Conservation (phyloP, 2,329 filamentous ascomycete genomes). For the Paraconiothyrium brasiliense region DNA sequence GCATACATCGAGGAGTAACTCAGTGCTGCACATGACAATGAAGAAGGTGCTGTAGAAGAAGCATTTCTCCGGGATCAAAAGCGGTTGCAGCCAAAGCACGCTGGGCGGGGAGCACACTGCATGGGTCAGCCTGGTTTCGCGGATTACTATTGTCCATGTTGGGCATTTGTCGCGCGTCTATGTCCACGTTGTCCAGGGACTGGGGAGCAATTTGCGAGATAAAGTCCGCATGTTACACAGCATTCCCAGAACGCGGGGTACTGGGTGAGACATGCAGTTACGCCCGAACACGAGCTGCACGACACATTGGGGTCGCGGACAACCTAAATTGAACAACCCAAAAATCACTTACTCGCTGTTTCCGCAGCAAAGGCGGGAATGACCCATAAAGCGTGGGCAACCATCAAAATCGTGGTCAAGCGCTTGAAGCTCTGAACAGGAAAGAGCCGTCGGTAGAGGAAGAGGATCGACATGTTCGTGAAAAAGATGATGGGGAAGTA, state of each 20-base stretch:
- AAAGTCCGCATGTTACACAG: too few relatives aligned
- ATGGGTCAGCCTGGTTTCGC: background rate
- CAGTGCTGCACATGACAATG: background rate
- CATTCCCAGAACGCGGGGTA: background rate
- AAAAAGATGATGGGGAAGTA: slow-evolving; percentile 12
- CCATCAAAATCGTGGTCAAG: slow-evolving; percentile 1
- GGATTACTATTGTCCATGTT: background rate
- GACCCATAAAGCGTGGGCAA: slow-evolving; percentile 5
- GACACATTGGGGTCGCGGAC: background rate
- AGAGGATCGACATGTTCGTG: slow-evolving; percentile 14
- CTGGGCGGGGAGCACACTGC: slow-evolving; percentile 11
- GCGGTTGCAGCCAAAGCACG: slow-evolving; percentile 1
- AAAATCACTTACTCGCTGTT: slow-evolving; percentile 3
- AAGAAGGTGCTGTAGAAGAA: slow-evolving; percentile 11
- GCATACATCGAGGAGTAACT: slow-evolving; percentile 4
- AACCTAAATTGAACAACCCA: background rate
- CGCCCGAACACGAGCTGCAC: background rate
- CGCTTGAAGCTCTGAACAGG: slow-evolving; percentile 11
- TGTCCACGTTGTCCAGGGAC: too few relatives aligned
- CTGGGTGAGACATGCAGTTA: background rate
- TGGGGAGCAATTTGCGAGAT: too few relatives aligned
- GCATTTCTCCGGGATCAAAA: background rate
- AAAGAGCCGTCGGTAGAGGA: slow-evolving; percentile 12
- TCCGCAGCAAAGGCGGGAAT: slow-evolving; percentile 3
- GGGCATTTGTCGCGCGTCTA: background rate